Evolutionary conservation across 306 rosid genomes (phyloP).

Genomic region (Fagus crenata): DNA sequence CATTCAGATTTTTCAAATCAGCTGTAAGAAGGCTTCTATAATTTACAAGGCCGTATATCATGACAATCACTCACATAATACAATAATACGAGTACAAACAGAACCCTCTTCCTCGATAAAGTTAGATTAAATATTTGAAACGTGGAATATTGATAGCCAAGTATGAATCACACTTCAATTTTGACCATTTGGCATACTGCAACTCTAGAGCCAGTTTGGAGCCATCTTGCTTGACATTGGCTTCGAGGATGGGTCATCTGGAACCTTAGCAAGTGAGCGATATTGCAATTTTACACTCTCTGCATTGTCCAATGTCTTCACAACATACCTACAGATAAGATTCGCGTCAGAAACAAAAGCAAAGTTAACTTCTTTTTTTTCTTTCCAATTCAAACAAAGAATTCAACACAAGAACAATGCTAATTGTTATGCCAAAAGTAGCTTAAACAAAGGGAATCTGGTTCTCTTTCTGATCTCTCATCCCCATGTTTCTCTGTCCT

Average conservation of each 20-base stretch:
- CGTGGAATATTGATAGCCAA: constrained; percentile 20
- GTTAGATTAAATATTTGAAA: constrained; percentile 15
- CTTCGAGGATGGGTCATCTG: constrained; percentile 56
- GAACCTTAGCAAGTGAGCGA: constrained; percentile 87
- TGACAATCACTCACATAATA: constrained; percentile 34
- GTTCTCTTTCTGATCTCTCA: neutral
- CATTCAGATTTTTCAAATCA: constrained; percentile 28
- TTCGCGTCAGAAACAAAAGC: constrained; percentile 20
- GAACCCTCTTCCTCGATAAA: constrained; percentile 22
- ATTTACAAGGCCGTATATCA: constrained; percentile 34
- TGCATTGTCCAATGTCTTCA: constrained; percentile 96
- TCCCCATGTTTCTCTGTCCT: neutral
- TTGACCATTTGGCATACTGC: constrained; percentile 15
- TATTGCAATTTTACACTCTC: constrained; percentile 98
- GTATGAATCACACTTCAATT: constrained; percentile 3
- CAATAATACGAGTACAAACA: constrained; percentile 26
- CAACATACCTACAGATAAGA: constrained; percentile 74
- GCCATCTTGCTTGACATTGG: constrained; percentile 62
- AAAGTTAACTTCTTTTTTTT: constrained; percentile 7
- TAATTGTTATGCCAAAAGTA: neutral
- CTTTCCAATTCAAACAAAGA: neutral
- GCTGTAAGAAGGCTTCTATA: constrained; percentile 34
- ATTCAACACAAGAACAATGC: neutral
- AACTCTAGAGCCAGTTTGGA: constrained; percentile 70
- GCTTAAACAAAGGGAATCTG: neutral